These are phyloP conservation scores for Dryadomyces quercivorus DNA, from an alignment of 2,329 filamentous ascomycete genomes.

Conservation along the genomic window DNA sequence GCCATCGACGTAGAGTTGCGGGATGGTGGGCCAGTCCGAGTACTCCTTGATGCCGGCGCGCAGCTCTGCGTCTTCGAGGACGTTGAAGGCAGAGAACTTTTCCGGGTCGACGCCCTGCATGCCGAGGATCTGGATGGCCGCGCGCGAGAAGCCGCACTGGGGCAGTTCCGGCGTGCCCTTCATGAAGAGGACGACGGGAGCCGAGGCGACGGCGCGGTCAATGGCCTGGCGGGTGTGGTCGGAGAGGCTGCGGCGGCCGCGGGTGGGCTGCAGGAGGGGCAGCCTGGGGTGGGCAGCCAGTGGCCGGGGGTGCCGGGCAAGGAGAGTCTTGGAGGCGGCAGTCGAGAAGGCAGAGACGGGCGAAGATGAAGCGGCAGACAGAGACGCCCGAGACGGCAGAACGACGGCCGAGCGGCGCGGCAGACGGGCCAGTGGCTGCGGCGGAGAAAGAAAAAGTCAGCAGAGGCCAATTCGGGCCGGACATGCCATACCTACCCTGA, in stretches of 20 bases:
- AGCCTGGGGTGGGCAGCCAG: not conserved
- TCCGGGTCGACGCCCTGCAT: conserved; percentile 87
- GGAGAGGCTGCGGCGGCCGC: conserved; percentile 40
- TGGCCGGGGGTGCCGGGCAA: not conserved
- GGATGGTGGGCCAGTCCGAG: conserved; percentile 98
- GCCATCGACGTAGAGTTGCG: conserved; percentile 88
- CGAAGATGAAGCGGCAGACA: not conserved
- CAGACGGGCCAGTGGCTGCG: conserved; percentile 6
- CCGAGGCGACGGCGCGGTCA: conserved; percentile 75
- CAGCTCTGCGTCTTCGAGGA: conserved; percentile 81
- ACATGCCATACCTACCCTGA: conserved; percentile 4
- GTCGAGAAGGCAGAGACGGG: not conserved
- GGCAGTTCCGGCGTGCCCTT: conserved; percentile 75
- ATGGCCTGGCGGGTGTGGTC: conserved; percentile 71
- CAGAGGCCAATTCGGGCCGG: not conserved
- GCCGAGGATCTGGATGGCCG: conserved; percentile 87
- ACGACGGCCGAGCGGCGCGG: not conserved
- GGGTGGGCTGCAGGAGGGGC: not conserved
- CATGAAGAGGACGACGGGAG: conserved; percentile 93
- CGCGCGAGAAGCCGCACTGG: conserved; percentile 81
- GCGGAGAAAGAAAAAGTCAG: not conserved
- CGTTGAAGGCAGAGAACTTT: conserved; percentile 98
- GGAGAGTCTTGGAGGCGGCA: not conserved
- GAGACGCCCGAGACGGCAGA: not conserved
- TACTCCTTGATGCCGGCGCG: conserved; percentile 94